Evolutionary conservation across 495 filamentous ascomycete genomes (phyloP).

Genomic region (Evansstolkia leycettana): DNA sequence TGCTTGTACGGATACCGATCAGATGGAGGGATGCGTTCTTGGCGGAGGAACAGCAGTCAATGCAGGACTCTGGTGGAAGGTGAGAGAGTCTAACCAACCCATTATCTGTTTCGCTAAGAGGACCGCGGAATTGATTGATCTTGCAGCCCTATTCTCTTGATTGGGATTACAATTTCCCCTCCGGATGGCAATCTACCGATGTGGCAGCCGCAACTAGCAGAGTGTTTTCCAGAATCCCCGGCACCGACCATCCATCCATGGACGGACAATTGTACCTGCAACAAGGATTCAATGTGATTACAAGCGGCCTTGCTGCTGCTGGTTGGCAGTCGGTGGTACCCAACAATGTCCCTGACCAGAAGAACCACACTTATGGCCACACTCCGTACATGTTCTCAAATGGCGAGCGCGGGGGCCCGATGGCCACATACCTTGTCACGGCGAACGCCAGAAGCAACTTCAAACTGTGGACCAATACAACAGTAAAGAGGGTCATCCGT

Average conservation of each 20-base stretch:
- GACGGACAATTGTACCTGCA: constrained; percentile 58
- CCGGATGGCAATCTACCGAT: constrained; percentile 54
- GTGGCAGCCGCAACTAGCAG: constrained; percentile 39
- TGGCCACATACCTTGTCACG: constrained; percentile 56
- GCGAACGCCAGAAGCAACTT: constrained; percentile 53
- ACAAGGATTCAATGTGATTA: constrained; percentile 45
- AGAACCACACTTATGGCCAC: constrained; percentile 51
- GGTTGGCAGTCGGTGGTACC: constrained; percentile 50
- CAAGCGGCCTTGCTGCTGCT: constrained; percentile 30
- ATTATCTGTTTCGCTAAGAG: too few relatives aligned
- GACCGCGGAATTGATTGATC: constrained; percentile 47
- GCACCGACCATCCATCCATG: constrained; percentile 50
- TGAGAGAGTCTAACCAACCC: too few relatives aligned
- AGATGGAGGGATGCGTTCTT: constrained; percentile 67
- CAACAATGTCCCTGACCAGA: constrained; percentile 43
- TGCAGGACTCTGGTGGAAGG: too few relatives aligned
- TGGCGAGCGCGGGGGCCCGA: constrained; percentile 55
- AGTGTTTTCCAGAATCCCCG: constrained; percentile 54
- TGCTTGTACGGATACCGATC: constrained; percentile 44
- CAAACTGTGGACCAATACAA: constrained; percentile 49
- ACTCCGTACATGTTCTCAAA: constrained; percentile 52
- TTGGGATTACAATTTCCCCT: constrained; percentile 61
- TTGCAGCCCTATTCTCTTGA: constrained; percentile 46
- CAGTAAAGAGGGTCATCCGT: constrained; percentile 50
- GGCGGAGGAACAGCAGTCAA: constrained; percentile 71